Evolutionary conservation across 2,329 filamentous ascomycete species (phyloP).

Genomic region (Clonostachys byssicola): DNA sequence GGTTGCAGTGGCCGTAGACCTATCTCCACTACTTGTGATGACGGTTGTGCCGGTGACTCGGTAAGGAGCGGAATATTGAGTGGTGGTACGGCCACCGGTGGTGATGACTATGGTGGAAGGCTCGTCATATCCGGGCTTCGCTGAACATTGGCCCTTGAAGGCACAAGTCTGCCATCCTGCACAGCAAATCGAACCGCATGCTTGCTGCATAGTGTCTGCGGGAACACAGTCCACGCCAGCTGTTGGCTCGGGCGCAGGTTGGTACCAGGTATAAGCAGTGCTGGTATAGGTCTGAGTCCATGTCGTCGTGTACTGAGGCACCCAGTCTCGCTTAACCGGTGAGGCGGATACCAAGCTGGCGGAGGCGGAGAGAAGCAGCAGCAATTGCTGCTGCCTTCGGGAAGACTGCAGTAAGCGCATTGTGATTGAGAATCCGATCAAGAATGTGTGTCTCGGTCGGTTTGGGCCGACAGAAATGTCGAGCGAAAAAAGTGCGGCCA

Average conservation of each 20-base stretch:
- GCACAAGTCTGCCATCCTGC: slow-evolving; percentile 65
- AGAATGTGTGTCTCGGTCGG: too few relatives aligned
- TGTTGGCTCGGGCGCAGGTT: slow-evolving; percentile 37
- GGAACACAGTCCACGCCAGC: slow-evolving; percentile 44
- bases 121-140: slow-evolving; percentile 43
- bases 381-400: too few relatives aligned
- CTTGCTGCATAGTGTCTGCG: slow-evolving; percentile 45
- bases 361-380: too few relatives aligned
- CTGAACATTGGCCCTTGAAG: slow-evolving; percentile 50
- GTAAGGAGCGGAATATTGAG: slow-evolving; percentile 44
- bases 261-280: slow-evolving; percentile 47
- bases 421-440: too few relatives aligned
- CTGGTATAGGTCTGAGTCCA: slow-evolving; percentile 61
- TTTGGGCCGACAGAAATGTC: too few relatives aligned
- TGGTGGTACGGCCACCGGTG: slow-evolving; percentile 44
- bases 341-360: too few relatives aligned
- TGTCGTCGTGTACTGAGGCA: slow-evolving; percentile 37
- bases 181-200: slow-evolving; percentile 70
- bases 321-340: too few relatives aligned
- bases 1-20: slow-evolving; percentile 38
- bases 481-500: too few relatives aligned
- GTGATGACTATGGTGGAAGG: slow-evolving; percentile 37
- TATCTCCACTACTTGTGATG: slow-evolving; percentile 44
- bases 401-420: too few relatives aligned
- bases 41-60: slow-evolving; percentile 54